Base-by-base conservation (phyloP, 768 basidiomycete species). In the Leccinum aurantiacum region DNA sequence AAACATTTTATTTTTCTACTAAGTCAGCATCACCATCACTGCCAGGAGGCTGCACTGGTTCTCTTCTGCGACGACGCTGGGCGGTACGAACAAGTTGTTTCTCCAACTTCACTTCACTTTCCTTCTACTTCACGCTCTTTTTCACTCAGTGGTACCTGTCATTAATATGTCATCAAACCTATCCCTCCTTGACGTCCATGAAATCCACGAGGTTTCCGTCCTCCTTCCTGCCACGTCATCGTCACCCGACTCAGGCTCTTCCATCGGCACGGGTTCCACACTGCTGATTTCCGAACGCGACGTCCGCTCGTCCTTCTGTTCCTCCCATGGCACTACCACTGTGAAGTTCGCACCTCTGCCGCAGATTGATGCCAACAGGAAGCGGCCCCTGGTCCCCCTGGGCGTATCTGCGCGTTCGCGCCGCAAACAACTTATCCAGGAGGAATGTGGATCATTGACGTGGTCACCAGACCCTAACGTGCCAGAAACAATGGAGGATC, bases 391-490 rank as follows among this genome's bases (percentile, higher is more conserved):
- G 38, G 74, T 76, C 4, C 86, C 85, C 6, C 71, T 87, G 3
- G 86, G 86, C 4, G 80, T 84, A 61, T 79, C 84, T 33, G 83
- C 80, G 17, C 73, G 75, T 52, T 61, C 64, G 60, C 70, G 71
- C 61, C 73, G 66, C 64, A 71, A 31, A 58, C 63, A 31, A 9
- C 50, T 11, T n/a, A 50, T 60, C 29, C 59, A 59, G 15, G 69
- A 70, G 55, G 69, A 65, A 53, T 56, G 66, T 49, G 54, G 62
- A 57, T 63, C 67, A 27, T 29, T 65, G 29, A 35, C 60, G 22
- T 69, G 67, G 66, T 58, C 65, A 53, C 31, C 61, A 53, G 69
- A 69, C 60, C 62, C 66, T 35, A 60, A 65, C 19, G 41, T 62
- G 44, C 67, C 65, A 31, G 72, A 73, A 67, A 63, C 35, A 19